Evolutionary conservation across 1,139 yeast genomes (phyloP), one percentile per base, ranked within the genome.

Genomic region (Diutina pseudorugosa): DNA sequence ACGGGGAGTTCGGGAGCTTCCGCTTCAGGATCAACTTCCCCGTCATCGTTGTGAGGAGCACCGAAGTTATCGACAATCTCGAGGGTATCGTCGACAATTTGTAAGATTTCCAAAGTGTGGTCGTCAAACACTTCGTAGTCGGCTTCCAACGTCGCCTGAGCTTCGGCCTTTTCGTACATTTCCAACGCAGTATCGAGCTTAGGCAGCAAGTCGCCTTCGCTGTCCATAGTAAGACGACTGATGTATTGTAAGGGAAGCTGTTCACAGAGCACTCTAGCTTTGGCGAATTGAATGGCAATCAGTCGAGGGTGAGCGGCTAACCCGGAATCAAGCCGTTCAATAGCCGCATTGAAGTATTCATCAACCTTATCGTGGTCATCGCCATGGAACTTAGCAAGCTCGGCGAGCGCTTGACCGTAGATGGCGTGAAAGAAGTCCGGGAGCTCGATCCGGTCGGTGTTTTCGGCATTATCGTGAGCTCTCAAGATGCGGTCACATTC

Each of bases 401-500:
- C 89, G 42, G 84, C 74, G 52, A 91, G 71, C 0, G 95, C 83
- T 51, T 79, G 69, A 0, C 89, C 90, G 63, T 90, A 91, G 36
- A 85, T 78, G 8, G 83, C 70, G 62, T 88, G 87, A 65, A 89
- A 88, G 51, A 72, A 72, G 19, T 81, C 82, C 16, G 83, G 79
- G 20, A 86, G 64, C 51, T 50, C 56, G 18, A 57, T 54, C 7
- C 45, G 41, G 53, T 69, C 55, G 63, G 60, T 55, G 36, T 49
- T 19, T 6, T 21, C 51, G 18, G 41, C 16, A 4, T 19, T 8
- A 18, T 25, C 50, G 20, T 20, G 45, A 8, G 51, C 40, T 60
- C 96, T 75, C 58, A 89, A 72, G 45, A 89, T 65, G 50, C 95
- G 70, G 62, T 91, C 97, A 67, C 96, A 86, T 65, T 93, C 98